Conservation (phyloP, 371 early-diverging fungal species). For the Mycotypha africana region DNA sequence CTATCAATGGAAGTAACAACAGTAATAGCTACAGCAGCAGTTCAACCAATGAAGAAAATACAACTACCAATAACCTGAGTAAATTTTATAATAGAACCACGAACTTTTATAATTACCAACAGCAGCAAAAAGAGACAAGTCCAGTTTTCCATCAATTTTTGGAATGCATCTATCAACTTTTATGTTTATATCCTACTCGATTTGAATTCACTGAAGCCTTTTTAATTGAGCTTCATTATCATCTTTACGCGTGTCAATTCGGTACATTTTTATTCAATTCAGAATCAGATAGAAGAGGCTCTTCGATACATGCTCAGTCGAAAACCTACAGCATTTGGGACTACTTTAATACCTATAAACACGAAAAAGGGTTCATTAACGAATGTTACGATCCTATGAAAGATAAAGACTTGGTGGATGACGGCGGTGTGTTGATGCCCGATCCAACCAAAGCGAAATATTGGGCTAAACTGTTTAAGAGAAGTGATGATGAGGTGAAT, state of each 20-base stretch:
- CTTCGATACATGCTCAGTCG: constrained; percentile 25
- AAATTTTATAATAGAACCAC: constrained; percentile 64
- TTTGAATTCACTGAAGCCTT: constrained; percentile 91
- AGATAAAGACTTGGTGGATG: constrained; percentile 43
- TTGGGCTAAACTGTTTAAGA: constrained; percentile 67
- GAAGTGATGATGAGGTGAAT: constrained; percentile 52
- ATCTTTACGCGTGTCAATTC: constrained; percentile 87
- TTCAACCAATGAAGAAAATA: too few relatives aligned
- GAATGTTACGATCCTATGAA: constrained; percentile 46
- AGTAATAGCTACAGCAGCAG: constrained; percentile 53
- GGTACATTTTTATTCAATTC: constrained; percentile 92
- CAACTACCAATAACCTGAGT: constrained; percentile 69
- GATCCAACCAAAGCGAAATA: constrained; percentile 60
- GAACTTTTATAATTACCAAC: constrained; percentile 38
- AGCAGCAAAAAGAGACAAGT: constrained; percentile 81
- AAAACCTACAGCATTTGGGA: constrained; percentile 80
- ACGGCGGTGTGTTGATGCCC: constrained; percentile 57
- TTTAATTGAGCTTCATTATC: constrained; percentile 75
- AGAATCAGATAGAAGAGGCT: constrained; percentile 75
- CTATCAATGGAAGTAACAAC: constrained; percentile 42
- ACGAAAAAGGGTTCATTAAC: constrained; percentile 50
- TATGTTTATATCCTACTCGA: constrained; percentile 78
- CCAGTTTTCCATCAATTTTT: constrained; percentile 96
- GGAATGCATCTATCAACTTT: constrained; percentile 91
- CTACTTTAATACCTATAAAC: constrained; percentile 56